Percentiles rank a stretch among this genome's conserved stretches.
Conservation (phyloP, 257 asterid species). For the Solanum raphanifolium region DNA sequence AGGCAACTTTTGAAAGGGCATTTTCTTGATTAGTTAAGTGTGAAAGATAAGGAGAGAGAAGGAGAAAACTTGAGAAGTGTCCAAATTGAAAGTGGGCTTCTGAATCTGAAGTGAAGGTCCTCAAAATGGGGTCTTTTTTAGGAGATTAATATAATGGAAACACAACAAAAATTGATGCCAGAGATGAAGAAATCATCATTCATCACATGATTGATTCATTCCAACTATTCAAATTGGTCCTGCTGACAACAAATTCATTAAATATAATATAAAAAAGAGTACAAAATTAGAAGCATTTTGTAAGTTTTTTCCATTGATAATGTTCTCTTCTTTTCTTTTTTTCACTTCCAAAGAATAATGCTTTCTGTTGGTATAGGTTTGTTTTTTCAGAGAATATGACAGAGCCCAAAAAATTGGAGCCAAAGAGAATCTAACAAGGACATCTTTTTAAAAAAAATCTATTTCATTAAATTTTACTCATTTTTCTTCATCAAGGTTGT, state of each 20-base stretch:
- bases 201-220: slow-evolving; percentile 29
- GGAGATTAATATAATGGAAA: not conserved
- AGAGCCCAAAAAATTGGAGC: not conserved
- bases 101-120: slow-evolving; percentile 33
- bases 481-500: too few relatives aligned
- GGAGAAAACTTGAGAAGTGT: slow-evolving; percentile 12
- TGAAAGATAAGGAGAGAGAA: not conserved
- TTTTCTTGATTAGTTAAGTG: slow-evolving; percentile 9
- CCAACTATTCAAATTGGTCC: not conserved
- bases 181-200: slow-evolving; percentile 10
- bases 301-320: not conserved
- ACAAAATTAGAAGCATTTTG: not conserved
- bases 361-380: not conserved
- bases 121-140: slow-evolving; percentile 14
- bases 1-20: slow-evolving; percentile 8
- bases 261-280: not conserved
- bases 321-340: not conserved
- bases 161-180: slow-evolving; percentile 13
- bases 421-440: not conserved
- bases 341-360: not conserved
- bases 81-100: slow-evolving; percentile 18
- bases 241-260: not conserved
- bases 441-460: not conserved
- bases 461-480: not conserved
- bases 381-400: not conserved